Conservation (phyloP, 225 moss, liverwort and hornwort species). For the Asterella californica region DNA sequence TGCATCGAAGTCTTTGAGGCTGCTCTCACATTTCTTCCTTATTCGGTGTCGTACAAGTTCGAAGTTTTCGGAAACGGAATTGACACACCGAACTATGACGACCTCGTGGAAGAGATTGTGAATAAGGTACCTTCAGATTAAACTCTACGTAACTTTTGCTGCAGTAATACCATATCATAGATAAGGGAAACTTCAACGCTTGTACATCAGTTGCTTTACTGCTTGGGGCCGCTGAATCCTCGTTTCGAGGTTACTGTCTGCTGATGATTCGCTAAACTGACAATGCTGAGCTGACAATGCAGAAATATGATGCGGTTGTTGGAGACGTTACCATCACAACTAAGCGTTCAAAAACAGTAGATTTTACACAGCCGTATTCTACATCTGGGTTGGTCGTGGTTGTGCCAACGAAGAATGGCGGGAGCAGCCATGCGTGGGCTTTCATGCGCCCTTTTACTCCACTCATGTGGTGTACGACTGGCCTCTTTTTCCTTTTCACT, state of each 20-base stretch:
- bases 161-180: no score
- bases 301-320: conserved; percentile 82
- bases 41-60: conserved; percentile 66
- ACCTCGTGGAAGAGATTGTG: conserved; percentile 60
- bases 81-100: conserved; percentile 65
- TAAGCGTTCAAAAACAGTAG: conserved; percentile 63
- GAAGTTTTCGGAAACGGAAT: conserved; percentile 71
- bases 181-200: no score
- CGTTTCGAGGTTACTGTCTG: no score
- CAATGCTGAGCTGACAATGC: conserved; percentile 21
- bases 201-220: no score
- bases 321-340: conserved; percentile 92
- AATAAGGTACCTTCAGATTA: conserved; percentile 45
- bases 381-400: conserved; percentile 82
- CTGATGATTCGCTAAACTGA: no score
- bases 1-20: conserved; percentile 83
- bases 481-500: conserved; percentile 79
- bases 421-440: conserved; percentile 69
- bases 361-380: conserved; percentile 87
- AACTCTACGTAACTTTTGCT: no score
- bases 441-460: conserved; percentile 94
- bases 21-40: conserved; percentile 68
- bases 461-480: conserved; percentile 80
- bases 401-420: conserved; percentile 54
- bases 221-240: no score